Conservation (phyloP, 2,329 filamentous ascomycete genomes). For the Ophioceras dolichostomum region DNA sequence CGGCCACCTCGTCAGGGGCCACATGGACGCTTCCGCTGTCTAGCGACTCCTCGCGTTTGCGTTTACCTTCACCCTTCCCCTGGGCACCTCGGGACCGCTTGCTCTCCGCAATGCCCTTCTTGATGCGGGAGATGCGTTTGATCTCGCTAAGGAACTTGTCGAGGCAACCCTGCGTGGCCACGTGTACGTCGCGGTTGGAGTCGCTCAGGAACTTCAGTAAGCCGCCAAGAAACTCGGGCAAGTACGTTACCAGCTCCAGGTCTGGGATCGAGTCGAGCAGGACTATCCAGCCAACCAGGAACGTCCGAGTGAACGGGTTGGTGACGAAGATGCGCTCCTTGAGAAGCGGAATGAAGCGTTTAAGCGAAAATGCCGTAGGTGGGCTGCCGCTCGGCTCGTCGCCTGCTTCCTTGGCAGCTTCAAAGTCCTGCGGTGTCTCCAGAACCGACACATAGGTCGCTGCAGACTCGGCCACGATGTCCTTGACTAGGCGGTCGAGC, state of each 20-base stretch:
- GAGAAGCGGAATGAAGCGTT: conserved; percentile 81
- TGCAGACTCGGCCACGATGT: conserved; percentile 90
- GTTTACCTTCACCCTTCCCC: conserved; percentile 43
- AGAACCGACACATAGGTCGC: conserved; percentile 89
- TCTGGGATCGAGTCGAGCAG: conserved; percentile 94
- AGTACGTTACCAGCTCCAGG: conserved; percentile 80
- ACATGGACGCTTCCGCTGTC: conserved; percentile 51
- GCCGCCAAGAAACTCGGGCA: conserved; percentile 84
- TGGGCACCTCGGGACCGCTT: conserved; percentile 43
- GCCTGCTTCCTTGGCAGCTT: conserved; percentile 26
- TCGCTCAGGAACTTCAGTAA: conserved; percentile 88
- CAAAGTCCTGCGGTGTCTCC: conserved; percentile 33
- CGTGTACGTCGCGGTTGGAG: conserved; percentile 85
- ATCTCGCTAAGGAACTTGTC: conserved; percentile 91
- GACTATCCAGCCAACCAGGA: conserved; percentile 92
- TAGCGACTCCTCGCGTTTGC: conserved; percentile 56
- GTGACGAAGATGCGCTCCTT: conserved; percentile 90
- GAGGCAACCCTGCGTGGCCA: conserved; percentile 76
- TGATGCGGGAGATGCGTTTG: conserved; percentile 83
- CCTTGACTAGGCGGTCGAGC: conserved; percentile 86
- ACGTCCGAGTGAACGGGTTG: conserved; percentile 89
- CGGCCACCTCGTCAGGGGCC: conserved; percentile 39
- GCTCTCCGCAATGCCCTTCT: conserved; percentile 83
- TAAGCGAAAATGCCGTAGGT: conserved; percentile 83
- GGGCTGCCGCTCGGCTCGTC: conserved; percentile 26